Percentiles rank a stretch among this genome's conserved stretches.
phyloP scores from a whole-genome alignment of 805 yeast genomes.

The Jamesozyma spencerorum region DNA sequence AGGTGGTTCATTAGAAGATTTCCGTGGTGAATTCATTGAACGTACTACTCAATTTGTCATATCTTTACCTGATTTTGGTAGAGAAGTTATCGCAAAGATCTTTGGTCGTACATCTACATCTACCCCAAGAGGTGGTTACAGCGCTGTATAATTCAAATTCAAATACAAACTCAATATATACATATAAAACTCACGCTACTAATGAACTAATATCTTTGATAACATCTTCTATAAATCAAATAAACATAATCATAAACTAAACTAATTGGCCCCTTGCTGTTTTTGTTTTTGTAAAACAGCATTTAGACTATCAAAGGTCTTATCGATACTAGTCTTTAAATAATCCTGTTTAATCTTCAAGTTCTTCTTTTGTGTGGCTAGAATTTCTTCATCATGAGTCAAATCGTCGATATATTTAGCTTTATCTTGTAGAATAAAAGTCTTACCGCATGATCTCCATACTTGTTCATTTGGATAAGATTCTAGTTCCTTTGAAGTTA shows the following conservation, averaged over 20 bases:
- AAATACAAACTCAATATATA: too few species aligned
- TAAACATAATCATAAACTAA: neutral
- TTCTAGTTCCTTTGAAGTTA: constrained; percentile 49
- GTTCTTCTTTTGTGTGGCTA: constrained; percentile 50
- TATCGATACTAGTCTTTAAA: constrained; percentile 67
- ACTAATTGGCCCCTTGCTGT: neutral
- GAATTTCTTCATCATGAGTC: constrained; percentile 41
- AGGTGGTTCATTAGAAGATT: constrained; percentile 55
- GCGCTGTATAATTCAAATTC: constrained; percentile 77
- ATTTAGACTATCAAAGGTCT: constrained; percentile 56
- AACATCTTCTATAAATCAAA: too few species aligned
- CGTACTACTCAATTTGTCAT: constrained; percentile 47
- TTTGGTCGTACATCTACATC: constrained; percentile 41
- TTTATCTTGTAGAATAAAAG: constrained; percentile 40
- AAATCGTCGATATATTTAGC: constrained; percentile 42
- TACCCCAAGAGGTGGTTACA: constrained; percentile 69
- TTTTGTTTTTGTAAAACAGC: constrained; percentile 28
- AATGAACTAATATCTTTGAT: neutral
- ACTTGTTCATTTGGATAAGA: constrained; percentile 44
- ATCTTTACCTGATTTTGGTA: constrained; percentile 55
- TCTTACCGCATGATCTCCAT: constrained; percentile 82
- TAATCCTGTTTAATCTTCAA: constrained; percentile 63
- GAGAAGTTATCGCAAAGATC: constrained; percentile 59
- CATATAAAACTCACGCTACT: neutral
- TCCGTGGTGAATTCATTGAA: constrained; percentile 69